Conservation (phyloP, 768 basidiomycete species). For the Lentinula guzmanii region DNA sequence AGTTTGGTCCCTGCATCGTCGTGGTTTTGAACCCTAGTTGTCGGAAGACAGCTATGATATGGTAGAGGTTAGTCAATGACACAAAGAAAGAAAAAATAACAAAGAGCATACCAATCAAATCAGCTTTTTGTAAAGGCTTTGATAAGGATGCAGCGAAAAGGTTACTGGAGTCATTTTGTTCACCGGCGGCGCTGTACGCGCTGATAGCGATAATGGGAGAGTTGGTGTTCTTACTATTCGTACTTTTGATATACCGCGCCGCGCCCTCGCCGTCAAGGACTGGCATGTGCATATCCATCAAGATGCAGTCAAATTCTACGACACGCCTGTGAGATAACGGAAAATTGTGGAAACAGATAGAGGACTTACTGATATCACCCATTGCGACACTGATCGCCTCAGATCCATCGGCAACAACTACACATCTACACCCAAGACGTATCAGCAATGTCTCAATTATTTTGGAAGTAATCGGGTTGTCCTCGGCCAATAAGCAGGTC, state of each 20-base stretch:
- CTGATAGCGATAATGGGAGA: slow-evolving; percentile 93
- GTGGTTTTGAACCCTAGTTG: slow-evolving; percentile 90
- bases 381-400: slow-evolving; percentile 97
- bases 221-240: slow-evolving; percentile 89
- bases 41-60: slow-evolving; percentile 52
- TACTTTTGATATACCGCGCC: slow-evolving; percentile 94
- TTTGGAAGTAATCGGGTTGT: slow-evolving; percentile 97
- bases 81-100: neutral
- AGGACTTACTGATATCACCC: slow-evolving; percentile 88
- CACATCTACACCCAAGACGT: slow-evolving; percentile 90
- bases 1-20: slow-evolving; percentile 50
- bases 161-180: slow-evolving; percentile 56
- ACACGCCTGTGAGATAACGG: slow-evolving; percentile 15
- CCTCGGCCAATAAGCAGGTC: slow-evolving; percentile 91
- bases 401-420: slow-evolving; percentile 93
- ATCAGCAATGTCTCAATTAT: slow-evolving; percentile 94
- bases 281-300: slow-evolving; percentile 96
- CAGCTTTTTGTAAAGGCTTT: slow-evolving; percentile 87
- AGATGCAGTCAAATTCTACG: slow-evolving; percentile 89
- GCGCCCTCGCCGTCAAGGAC: slow-evolving; percentile 96
- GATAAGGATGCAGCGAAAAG: slow-evolving; percentile 77
- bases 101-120: slow-evolving; percentile 53
- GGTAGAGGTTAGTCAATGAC: neutral
- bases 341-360: slow-evolving; percentile 2
- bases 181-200: slow-evolving; percentile 67